Conservation (phyloP, 73 alveolate genomes). For the Paramecium octaurelia region DNA sequence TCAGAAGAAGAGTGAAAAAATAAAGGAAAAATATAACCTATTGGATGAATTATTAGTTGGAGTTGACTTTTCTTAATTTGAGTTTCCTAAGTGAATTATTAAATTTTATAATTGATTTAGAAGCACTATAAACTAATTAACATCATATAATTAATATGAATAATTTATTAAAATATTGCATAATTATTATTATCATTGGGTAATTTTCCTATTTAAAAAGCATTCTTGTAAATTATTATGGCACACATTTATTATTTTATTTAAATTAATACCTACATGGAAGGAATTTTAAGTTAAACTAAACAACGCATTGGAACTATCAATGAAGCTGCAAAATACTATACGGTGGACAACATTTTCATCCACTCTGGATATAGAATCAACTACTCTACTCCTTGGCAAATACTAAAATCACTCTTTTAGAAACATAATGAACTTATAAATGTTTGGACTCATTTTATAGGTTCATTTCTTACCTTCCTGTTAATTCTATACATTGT, state of each 20-base stretch:
- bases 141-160: not conserved
- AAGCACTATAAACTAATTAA: not conserved
- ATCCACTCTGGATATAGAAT: conserved; percentile 85
- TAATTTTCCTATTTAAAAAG: not conserved
- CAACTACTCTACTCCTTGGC: conserved; percentile 72
- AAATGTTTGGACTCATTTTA: conserved; percentile 90
- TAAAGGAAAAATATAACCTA: not conserved
- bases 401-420: conserved; percentile 73
- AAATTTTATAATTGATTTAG: not conserved
- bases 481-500: conserved; percentile 23
- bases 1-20: not conserved
- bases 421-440: conserved; percentile 87
- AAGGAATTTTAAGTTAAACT: not conserved
- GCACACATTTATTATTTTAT: not conserved
- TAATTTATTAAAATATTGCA: not conserved
- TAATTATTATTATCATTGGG: not conserved
- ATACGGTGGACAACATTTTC: conserved; percentile 77
- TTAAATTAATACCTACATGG: not conserved
- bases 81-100: not conserved
- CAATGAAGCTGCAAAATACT: conserved; percentile 68
- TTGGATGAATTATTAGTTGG: conserved; percentile 7
- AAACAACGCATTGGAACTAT: conserved; percentile 71
- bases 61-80: conserved; percentile 4
- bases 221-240: not conserved
- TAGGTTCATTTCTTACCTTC: conserved; percentile 70